A percentile compares a stretch with the other conserved stretches of the same genome.
Evolutionary conservation across 371 early-diverging fungal genomes (phyloP).

Genomic region (Synchytrium microbalum): DNA sequence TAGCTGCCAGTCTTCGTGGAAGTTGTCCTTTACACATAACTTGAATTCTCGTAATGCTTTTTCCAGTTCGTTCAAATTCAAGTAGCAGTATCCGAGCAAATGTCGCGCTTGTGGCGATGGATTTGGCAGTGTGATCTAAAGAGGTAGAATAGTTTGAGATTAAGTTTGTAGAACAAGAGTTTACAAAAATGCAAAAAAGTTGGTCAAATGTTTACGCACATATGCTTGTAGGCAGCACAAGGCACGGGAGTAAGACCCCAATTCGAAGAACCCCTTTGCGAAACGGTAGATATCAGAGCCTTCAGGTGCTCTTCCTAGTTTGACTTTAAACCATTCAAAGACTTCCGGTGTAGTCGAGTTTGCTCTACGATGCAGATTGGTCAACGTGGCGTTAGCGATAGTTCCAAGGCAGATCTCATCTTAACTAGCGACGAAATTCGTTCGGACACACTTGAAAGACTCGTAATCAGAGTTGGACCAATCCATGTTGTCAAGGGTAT

Average conservation of each 20-base stretch:
- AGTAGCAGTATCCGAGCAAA: slow-evolving; percentile 44
- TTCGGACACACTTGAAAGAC: not conserved
- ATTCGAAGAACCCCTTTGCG: slow-evolving; percentile 48
- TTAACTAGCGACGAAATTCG: not conserved
- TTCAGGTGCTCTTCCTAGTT: slow-evolving; percentile 39
- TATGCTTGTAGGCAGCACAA: slow-evolving; percentile 43
- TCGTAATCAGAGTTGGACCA: not conserved
- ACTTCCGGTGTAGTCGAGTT: slow-evolving; percentile 41
- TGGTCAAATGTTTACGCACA: too few species aligned
- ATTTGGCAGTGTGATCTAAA: slow-evolving; percentile 36
- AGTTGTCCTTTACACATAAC: slow-evolving; percentile 46
- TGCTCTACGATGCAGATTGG: too few species aligned
- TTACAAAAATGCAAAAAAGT: too few species aligned
- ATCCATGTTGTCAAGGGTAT: too few species aligned
- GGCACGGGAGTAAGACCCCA: slow-evolving; percentile 45
- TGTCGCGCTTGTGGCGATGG: slow-evolving; percentile 39
- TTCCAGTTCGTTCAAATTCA: slow-evolving; percentile 40
- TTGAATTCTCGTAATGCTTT: slow-evolving; percentile 45
- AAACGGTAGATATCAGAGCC: slow-evolving; percentile 42
- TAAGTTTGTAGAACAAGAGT: not conserved
- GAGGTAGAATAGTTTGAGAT: not conserved
- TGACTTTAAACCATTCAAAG: slow-evolving; percentile 41
- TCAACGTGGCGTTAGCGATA: too few species aligned
- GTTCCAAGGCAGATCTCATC: too few species aligned
- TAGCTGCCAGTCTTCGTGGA: slow-evolving; percentile 51